Base-by-base conservation (phyloP, 257 asterid species). In the Forsythia suspensa region DNA sequence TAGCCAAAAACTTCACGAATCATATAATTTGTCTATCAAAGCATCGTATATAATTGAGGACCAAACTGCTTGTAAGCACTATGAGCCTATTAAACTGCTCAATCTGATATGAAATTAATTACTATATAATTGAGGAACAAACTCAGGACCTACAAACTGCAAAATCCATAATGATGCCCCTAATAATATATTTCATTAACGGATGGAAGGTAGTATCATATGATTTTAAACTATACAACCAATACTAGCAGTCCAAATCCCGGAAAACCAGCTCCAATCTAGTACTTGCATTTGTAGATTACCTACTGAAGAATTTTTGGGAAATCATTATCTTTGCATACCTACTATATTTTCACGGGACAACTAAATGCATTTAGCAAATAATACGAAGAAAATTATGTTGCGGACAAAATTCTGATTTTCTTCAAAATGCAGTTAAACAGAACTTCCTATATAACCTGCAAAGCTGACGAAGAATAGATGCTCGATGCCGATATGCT, bases 401-500 rank as follows among this genome's bases (percentile, higher is more conserved):
- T 9, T 36, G 43, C 37, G 34, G 37, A 52, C 5, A 18, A 72
- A 29, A 9, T 29, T 51, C 74, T 34, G 16, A 16, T 51, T 63
- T 68, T 71, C 38, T 42, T 48, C 59, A 74, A 70, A 70, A 44
- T 37, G 41, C 13, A 41, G 29, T 36, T 29, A 29, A 55, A 55
- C 66, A 29, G 42, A 63, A 44, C 13, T 72, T 80, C n/a, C 38
- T 38, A 44, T 76, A 67, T 11, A 80, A 92, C 97, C 98, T 90
- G 97, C 97, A 92, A 76, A 91, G 36, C 72, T 89, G 95, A 76
- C 98, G 96, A 70, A 93, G 93, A 77, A 95, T 74, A 24, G 96
- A 95, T 65, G 98, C 96, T 71, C 92, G 86, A 75, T 84, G 97
- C 91, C 86, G 84, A 79, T 91, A 90, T 37, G 98, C 98, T 80